Conservation (phyloP, 768 basidiomycete genomes). For the Crucibulum laeve region DNA sequence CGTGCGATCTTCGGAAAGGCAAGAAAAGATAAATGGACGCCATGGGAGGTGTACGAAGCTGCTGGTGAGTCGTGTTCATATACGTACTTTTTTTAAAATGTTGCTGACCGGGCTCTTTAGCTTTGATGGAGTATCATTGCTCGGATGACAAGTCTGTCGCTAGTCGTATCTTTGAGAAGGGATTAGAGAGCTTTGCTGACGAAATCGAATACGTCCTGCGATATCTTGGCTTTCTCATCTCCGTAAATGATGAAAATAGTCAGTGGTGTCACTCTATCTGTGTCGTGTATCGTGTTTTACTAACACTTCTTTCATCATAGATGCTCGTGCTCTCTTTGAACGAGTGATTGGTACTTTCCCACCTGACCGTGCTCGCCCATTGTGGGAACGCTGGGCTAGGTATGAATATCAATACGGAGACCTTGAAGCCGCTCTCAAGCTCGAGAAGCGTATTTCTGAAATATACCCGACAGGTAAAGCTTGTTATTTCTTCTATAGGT, state of each 20-base stretch:
- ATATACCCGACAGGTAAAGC: conserved; percentile 81
- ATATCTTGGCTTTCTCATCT: conserved; percentile 91
- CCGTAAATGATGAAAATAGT: conserved; percentile 96
- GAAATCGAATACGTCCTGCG: conserved; percentile 83
- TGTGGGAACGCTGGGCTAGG: conserved; percentile 96
- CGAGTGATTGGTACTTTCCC: conserved; percentile 76
- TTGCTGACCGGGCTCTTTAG: conserved; percentile 32
- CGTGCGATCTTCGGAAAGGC: conserved; percentile 79
- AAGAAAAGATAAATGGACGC: conserved; percentile 65
- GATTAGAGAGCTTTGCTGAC: conserved; percentile 76
- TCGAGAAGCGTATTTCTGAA: conserved; percentile 86
- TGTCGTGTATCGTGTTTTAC: neutral
- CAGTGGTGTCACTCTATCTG: conserved; percentile 23
- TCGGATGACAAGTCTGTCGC: conserved; percentile 75
- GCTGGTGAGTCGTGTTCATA: conserved; percentile 52
- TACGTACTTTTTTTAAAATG: conserved; percentile 5
- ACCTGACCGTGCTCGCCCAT: conserved; percentile 71
- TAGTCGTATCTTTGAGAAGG: conserved; percentile 90
- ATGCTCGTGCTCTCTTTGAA: conserved; percentile 95
- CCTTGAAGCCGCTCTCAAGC: conserved; percentile 78
- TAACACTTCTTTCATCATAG: conserved; percentile 35
- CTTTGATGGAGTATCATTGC: conserved; percentile 93
- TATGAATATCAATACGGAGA: conserved; percentile 98
- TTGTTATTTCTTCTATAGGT: too few species aligned
- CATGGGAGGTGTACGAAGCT: conserved; percentile 94